Conservation (phyloP, 352 stramenopile genomes). For the Pythium periplocum region DNA sequence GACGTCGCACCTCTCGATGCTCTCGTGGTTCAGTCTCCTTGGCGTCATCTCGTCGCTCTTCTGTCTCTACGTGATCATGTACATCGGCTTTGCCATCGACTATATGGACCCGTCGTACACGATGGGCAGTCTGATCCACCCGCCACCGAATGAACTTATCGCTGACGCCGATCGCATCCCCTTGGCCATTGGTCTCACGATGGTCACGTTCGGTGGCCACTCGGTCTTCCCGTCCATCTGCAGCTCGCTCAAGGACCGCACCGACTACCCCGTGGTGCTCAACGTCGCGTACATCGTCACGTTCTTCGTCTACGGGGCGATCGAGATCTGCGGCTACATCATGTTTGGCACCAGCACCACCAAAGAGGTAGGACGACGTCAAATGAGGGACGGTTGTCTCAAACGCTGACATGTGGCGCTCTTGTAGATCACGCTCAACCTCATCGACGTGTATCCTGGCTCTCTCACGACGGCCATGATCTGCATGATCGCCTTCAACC, state of each 20-base stretch:
- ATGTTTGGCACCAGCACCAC: conserved; percentile 78
- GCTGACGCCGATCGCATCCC: conserved; percentile 64
- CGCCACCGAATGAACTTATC: conserved; percentile 57
- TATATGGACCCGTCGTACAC: conserved; percentile 28
- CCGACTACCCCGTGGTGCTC: conserved; percentile 60
- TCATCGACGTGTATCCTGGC: conserved; percentile 59
- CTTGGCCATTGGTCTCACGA: conserved; percentile 76
- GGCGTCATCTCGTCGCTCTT: conserved; percentile 83
- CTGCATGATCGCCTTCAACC: conserved; percentile 83
- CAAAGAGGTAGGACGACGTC: conserved; percentile 40
- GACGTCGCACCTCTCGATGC: conserved; percentile 74
- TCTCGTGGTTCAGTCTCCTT: conserved; percentile 83
- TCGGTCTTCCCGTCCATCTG: conserved; percentile 88
- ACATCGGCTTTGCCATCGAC: conserved; percentile 65
- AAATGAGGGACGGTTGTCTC: neutral
- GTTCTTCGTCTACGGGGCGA: conserved; percentile 61
- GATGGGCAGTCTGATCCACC: conserved; percentile 51
- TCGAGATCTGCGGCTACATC: conserved; percentile 74
- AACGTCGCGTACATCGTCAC: conserved; percentile 71
- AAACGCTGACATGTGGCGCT: neutral
- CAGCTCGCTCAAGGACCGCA: conserved; percentile 63
- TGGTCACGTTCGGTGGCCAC: conserved; percentile 85
- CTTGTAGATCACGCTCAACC: conserved; percentile 64
- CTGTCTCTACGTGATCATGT: conserved; percentile 70
- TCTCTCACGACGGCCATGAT: conserved; percentile 59